Base-by-base conservation (phyloP, 805 yeast species). In the Hermanozyma aechmeae region DNA sequence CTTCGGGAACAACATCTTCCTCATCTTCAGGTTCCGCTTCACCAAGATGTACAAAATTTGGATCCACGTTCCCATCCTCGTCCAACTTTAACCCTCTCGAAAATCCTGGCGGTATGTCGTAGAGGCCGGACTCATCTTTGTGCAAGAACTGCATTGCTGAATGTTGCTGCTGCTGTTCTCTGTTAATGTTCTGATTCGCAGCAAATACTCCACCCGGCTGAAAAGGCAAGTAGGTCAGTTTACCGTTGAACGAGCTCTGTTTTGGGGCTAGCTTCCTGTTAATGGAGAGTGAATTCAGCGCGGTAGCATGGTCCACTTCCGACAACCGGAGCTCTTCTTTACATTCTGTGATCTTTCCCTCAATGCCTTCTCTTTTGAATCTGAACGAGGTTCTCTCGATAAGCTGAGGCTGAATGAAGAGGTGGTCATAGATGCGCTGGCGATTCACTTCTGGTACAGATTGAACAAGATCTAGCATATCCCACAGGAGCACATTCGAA, bases 41-140 rank as follows among this genome's bases (percentile, higher is more conserved):
- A n/a, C n/a, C n/a, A n/a, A n/a, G n/a, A n/a, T n/a, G n/a, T n/a
- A n/a, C n/a, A n/a, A n/a, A n/a, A n/a, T n/a, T n/a, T n/a, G n/a
- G n/a, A n/a, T 21, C 25, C 9, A 27, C 40, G 6, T 28, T 24
- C 23, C 34, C 26, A 12, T 33, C n/a, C 13, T 31, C 28, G 3
- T 37, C 40, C 16, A 62, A 35, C 7, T 47, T 37, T 34, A 87
- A 58, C 0, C 96, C 95, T 36, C 97, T 63, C 5, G 71, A 48
- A 30, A 92, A 63, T 0, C 96, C 96, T 13, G 79, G 89, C 0
- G 96, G 92, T 1, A 73, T 53, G 50, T 84, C 93, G 45, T 79
- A 82, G 21, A 92, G 53, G 0, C 97, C 98, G 16, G 34, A 33
- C 18, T 72, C 64, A 45, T 82, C 89, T 45, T 78, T 69, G 43